Base-by-base conservation (phyloP, 2,329 filamentous ascomycete genomes). In the Akanthomyces uredinophilus region DNA sequence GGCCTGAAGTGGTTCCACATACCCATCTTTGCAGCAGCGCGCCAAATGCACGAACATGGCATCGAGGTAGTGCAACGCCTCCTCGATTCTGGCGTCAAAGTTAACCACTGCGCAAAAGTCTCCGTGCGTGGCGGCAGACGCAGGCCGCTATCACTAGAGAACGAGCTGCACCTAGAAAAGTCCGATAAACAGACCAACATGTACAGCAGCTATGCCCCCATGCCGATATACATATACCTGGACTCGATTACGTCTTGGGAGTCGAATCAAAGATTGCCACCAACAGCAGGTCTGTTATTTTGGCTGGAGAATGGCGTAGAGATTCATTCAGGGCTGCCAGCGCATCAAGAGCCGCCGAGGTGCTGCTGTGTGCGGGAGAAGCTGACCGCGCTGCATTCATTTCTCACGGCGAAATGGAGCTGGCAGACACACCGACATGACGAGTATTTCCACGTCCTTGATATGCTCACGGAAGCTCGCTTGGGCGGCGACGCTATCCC, bases 171-270 rank as follows among this genome's bases (percentile, higher is more conserved):
- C 5, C 2, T 49, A 44, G 32, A 41, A 27, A 44, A 58, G 10
- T 50, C 55, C 1, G 57, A 60, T 7, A 60, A 60, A 16, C 47
- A 44, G 27, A 60, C 47, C 47, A 60, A 60, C 37, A 60, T 46
- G 49, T 60, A 52, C 37, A 60, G 57, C 37, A 43, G 27, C 24
- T 13, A 18, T 27, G 47, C 57, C 14, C 57, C 27, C 6, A 46
- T 52, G 37, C 57, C 57, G 13, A 18, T 46, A 10, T 60, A 46
- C 49, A 52, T 53, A 10, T 60, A 46, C 37, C 27, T 53, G 18
- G 47, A 53, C 5, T 60, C 47, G 10, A 60, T 46, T 14, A 60
- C 39, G 1, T 60, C 24, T 6, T 37, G 57, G 57, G 18, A 46
- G 13, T 16, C 35, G 3, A 24, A 46, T 18, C 37, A 52, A 20